Evolutionary conservation across 345 rosid genomes (phyloP).

Genomic region (Kernera saxatilis): DNA sequence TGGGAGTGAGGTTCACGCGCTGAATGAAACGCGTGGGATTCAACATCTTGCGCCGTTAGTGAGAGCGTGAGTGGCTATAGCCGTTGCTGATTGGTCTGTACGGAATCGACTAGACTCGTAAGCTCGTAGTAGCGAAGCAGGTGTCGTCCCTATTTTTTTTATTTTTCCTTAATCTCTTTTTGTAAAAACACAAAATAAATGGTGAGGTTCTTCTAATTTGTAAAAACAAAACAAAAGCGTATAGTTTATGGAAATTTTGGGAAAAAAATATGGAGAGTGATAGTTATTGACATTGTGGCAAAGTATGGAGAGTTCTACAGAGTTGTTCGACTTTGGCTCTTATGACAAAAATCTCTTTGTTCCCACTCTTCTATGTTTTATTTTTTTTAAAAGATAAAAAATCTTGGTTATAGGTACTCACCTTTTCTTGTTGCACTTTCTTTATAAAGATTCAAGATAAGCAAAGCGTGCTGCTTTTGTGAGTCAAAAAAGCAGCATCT

Average conservation of each 20-base stretch:
- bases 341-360: background rate
- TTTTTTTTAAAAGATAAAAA: background rate
- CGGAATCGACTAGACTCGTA: constrained; percentile 10
- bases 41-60: background rate
- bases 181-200: too few species aligned
- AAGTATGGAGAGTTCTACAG: constrained; percentile 4
- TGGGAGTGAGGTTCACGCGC: background rate
- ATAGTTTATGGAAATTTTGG: background rate
- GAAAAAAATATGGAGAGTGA: background rate
- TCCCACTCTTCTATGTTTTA: constrained; percentile 2
- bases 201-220: background rate
- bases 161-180: background rate
- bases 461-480: constrained; percentile 22
- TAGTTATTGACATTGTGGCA: constrained; percentile 6
- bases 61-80: constrained; percentile 6
- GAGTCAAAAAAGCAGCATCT: constrained; percentile 14
- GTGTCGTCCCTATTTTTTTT: constrained; percentile 12
- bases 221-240: background rate
- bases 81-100: constrained; percentile 11
- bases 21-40: background rate
- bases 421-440: constrained; percentile 5
- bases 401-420: background rate
- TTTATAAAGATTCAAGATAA: constrained; percentile 9
- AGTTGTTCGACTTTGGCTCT: background rate
- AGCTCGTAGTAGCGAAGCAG: background rate